Percentiles rank a stretch among this genome's conserved stretches.
Evolutionary conservation across 495 filamentous ascomycete genomes (phyloP).

Genomic region (Thozetella sp.): DNA sequence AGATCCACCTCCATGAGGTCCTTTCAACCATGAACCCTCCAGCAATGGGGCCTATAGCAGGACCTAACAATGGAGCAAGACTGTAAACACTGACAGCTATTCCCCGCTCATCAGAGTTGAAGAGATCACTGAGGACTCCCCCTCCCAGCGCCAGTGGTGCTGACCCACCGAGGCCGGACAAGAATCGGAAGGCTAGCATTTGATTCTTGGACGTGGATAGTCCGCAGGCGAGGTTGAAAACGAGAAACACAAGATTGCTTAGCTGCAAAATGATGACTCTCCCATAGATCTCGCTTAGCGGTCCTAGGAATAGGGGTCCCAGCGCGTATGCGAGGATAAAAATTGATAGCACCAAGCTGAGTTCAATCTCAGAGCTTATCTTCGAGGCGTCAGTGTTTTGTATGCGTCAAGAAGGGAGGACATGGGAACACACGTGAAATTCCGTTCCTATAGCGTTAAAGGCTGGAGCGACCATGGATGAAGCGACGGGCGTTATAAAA

Average conservation of each 20-base stretch:
- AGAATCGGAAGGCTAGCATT: slow-evolving; percentile 29
- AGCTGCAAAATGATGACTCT: slow-evolving; percentile 21
- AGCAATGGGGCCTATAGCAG: slow-evolving; percentile 44
- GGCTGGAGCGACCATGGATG: background rate
- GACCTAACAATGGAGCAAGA: slow-evolving; percentile 31
- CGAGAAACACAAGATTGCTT: slow-evolving; percentile 27
- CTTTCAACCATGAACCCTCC: slow-evolving; percentile 45
- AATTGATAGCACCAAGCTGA: slow-evolving; percentile 43
- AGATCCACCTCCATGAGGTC: slow-evolving; percentile 50
- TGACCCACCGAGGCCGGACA: slow-evolving; percentile 30
- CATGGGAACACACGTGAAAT: slow-evolving; percentile 25
- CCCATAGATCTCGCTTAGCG: slow-evolving; percentile 34
- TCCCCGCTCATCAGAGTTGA: slow-evolving; percentile 20
- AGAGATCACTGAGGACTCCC: slow-evolving; percentile 18
- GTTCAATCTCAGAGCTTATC: slow-evolving; percentile 18
- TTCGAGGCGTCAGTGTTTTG: slow-evolving; percentile 31
- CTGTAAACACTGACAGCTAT: slow-evolving; percentile 15
- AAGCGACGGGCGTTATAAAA: background rate
- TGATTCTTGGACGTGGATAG: slow-evolving; percentile 20
- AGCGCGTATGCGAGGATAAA: slow-evolving; percentile 48
- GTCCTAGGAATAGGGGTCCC: slow-evolving; percentile 33
- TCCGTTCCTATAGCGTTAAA: slow-evolving; percentile 43
- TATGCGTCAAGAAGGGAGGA: slow-evolving; percentile 30
- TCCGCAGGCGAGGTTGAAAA: slow-evolving; percentile 33
- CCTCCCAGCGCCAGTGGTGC: slow-evolving; percentile 13